phyloP scores from a whole-genome alignment of 2,329 filamentous ascomycete species.

The Alternaria panax region DNA sequence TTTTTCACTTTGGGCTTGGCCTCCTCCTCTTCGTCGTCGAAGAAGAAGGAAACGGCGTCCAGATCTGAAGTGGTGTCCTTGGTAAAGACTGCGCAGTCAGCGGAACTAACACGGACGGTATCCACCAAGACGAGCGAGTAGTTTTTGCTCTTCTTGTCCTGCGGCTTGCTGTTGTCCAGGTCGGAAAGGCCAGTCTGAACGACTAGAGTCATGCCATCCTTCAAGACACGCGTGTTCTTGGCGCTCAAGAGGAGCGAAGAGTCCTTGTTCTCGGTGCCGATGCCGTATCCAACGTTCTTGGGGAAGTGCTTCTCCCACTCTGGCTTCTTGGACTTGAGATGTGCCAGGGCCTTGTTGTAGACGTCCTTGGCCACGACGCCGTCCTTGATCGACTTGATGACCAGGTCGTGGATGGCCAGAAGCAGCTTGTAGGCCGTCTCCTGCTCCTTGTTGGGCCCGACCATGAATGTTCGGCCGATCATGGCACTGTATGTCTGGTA shows the following conservation, averaged over 20 bases:
- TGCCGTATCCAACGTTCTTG: constrained; percentile 89
- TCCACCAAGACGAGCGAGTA: constrained; percentile 93
- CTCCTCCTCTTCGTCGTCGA: constrained; percentile 89
- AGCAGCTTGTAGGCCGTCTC: constrained; percentile 94
- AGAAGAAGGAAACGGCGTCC: constrained; percentile 97
- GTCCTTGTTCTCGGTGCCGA: constrained; percentile 92
- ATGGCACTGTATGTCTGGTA: constrained; percentile 96
- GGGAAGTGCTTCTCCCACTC: constrained; percentile 94
- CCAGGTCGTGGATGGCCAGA: constrained; percentile 81
- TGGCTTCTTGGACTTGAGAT: constrained; percentile 89
- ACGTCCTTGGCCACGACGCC: constrained; percentile 87
- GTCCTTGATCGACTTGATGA: constrained; percentile 89
- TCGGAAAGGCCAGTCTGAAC: constrained; percentile 91
- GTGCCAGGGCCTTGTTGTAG: constrained; percentile 82
- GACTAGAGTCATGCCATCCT: constrained; percentile 96
- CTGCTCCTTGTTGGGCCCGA: constrained; percentile 95
- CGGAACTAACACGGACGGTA: constrained; percentile 83
- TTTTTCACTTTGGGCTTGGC: constrained; percentile 90
- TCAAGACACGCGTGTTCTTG: constrained; percentile 83
- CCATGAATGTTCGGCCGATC: constrained; percentile 91
- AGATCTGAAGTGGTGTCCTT: constrained; percentile 90
- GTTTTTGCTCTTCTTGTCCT: constrained; percentile 86
- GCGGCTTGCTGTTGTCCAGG: constrained; percentile 82
- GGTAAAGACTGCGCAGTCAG: constrained; percentile 88
- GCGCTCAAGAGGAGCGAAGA: constrained; percentile 81